These are phyloP conservation scores for Emmonsiellopsis sp. DNA, from an alignment of 2,329 filamentous ascomycete species.

Conservation along the genomic window DNA sequence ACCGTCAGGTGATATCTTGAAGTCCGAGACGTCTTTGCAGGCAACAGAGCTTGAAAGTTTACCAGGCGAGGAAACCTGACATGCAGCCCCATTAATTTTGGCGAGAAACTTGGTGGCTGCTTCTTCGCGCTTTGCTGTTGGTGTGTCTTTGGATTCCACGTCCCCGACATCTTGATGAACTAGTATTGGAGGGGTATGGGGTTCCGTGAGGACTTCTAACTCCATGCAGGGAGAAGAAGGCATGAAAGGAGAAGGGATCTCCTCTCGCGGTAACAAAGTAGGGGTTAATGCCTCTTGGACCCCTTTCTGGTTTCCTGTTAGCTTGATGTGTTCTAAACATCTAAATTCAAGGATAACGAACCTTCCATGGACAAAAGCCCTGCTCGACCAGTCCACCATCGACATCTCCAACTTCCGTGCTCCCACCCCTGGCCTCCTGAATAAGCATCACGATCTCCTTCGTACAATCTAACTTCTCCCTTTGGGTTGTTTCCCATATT, in stretches of 20 bases:
- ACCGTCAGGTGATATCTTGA: background rate
- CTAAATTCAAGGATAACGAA: background rate
- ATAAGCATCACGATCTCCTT: conserved; percentile 15
- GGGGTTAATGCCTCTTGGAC: conserved; percentile 31
- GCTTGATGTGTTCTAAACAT: background rate
- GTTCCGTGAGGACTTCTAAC: conserved; percentile 28
- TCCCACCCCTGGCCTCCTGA: conserved; percentile 21
- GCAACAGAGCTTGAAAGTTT: background rate
- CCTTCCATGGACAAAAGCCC: background rate
- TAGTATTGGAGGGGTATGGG: conserved; percentile 22
- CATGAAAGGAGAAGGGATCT: conserved; percentile 27
- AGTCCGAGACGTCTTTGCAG: background rate
- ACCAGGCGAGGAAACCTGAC: background rate
- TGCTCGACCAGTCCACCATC: conserved; percentile 12
- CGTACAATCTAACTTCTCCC: conserved; percentile 20
- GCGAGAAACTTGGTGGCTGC: background rate
- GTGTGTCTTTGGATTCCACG: conserved; percentile 18
- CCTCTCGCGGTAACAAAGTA: conserved; percentile 38
- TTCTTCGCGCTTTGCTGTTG: background rate
- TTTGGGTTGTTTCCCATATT: conserved; percentile 8
- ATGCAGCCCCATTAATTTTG: background rate
- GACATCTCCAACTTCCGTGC: conserved; percentile 11
- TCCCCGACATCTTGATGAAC: conserved; percentile 25
- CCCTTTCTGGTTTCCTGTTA: conserved; percentile 16
- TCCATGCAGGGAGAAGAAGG: conserved; percentile 29